Evolutionary conservation across 2,329 filamentous ascomycete genomes (phyloP).

Genomic region (Bretziella fagacearum): DNA sequence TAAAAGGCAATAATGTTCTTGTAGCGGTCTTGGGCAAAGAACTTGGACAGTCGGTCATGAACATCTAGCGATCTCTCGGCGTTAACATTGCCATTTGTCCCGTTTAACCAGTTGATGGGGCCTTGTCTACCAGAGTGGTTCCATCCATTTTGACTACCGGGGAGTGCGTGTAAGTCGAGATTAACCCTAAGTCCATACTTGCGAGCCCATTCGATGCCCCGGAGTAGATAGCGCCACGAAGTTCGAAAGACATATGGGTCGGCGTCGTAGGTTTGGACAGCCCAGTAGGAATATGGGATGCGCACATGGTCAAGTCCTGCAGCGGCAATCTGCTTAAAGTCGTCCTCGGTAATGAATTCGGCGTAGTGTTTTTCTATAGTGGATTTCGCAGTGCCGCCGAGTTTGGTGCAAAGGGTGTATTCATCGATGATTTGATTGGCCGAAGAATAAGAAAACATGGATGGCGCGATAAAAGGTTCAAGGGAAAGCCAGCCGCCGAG

Average conservation of each 20-base stretch:
- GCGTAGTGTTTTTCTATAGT: slow-evolving; percentile 86
- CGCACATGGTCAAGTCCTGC: slow-evolving; percentile 94
- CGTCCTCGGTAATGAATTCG: slow-evolving; percentile 67
- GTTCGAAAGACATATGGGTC: slow-evolving; percentile 80
- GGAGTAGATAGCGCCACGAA: slow-evolving; percentile 83
- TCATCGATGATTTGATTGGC: slow-evolving; percentile 63
- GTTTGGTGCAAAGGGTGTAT: slow-evolving; percentile 55
- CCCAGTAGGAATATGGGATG: slow-evolving; percentile 93
- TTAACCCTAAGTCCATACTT: slow-evolving; percentile 87
- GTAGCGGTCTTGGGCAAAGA: slow-evolving; percentile 89
- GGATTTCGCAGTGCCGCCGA: slow-evolving; percentile 46
- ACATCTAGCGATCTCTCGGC: slow-evolving; percentile 69
- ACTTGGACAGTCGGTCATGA: slow-evolving; percentile 70
- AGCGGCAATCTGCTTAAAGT: slow-evolving; percentile 66
- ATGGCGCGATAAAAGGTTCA: slow-evolving; percentile 91
- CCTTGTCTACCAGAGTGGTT: slow-evolving; percentile 85
- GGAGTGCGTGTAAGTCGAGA: slow-evolving; percentile 78
- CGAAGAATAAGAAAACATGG: slow-evolving; percentile 58
- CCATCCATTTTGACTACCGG: slow-evolving; percentile 93
- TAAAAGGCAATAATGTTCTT: slow-evolving; percentile 85
- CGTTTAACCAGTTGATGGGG: slow-evolving; percentile 72
- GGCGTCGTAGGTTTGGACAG: slow-evolving; percentile 63
- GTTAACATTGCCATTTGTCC: slow-evolving; percentile 66
- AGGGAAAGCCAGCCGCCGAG: slow-evolving; percentile 85
- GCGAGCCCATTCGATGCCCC: slow-evolving; percentile 83